Conservation (phyloP, 805 yeast genomes). For the Cyberlindnera subsufficiens region DNA sequence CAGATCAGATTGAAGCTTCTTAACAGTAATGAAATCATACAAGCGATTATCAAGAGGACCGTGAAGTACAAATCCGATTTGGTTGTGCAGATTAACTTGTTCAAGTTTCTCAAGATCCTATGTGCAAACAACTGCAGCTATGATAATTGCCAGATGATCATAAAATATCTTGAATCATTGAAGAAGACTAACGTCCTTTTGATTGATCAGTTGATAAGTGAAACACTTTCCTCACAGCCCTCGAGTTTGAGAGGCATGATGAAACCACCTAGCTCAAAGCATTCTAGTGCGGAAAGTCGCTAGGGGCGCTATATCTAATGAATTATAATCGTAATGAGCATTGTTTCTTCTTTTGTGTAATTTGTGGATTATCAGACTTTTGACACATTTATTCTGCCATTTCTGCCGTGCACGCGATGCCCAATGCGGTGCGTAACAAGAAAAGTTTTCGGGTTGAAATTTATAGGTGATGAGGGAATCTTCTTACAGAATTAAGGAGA, state of each 20-base stretch:
- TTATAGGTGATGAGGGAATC: neutral
- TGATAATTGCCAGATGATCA: constrained; percentile 10
- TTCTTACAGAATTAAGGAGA: neutral
- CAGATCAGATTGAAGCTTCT: constrained; percentile 18
- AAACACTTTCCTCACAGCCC: constrained; percentile 10
- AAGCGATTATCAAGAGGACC: constrained; percentile 10
- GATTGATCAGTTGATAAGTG: constrained; percentile 19
- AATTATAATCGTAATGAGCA: neutral
- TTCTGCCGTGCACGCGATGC: no score
- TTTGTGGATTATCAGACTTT: no score
- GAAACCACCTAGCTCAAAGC: constrained; percentile 24
- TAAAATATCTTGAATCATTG: constrained; percentile 2
- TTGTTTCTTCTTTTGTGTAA: no score
- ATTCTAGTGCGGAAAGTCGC: neutral
- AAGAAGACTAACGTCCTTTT: constrained; percentile 11
- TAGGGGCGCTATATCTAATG: neutral
- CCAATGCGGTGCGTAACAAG: neutral
- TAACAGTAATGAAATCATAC: constrained; percentile 9
- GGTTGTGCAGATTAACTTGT: constrained; percentile 15
- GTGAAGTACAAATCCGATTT: constrained; percentile 7
- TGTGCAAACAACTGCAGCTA: constrained; percentile 8
- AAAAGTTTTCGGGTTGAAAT: constrained; percentile 1
- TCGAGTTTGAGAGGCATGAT: constrained; percentile 27
- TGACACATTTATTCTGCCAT: no score
- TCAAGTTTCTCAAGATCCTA: constrained; percentile 18